phyloP scores from a whole-genome alignment of 805 yeast species.

The Yamadazyma philogaea region DNA sequence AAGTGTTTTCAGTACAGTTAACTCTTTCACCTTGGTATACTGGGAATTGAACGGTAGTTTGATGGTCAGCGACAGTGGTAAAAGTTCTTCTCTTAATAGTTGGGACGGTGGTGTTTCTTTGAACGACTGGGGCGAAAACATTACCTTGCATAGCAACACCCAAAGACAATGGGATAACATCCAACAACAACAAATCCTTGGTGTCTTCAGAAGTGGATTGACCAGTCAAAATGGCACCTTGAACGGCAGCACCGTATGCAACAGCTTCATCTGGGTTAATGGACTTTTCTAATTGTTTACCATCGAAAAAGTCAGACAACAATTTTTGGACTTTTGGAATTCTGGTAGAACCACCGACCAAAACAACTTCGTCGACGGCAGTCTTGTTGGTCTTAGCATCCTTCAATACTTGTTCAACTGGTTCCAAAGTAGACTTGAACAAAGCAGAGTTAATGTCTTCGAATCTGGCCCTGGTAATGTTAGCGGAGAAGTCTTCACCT shows the following conservation, averaged over 20 bases:
- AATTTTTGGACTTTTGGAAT: conserved; percentile 50
- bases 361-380: conserved; percentile 46
- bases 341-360: conserved; percentile 53
- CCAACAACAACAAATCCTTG: conserved; percentile 49
- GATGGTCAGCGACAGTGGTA: conserved; percentile 52
- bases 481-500: conserved; percentile 49
- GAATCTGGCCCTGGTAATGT: conserved; percentile 50
- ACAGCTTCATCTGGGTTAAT: conserved; percentile 52
- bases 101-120: conserved; percentile 52
- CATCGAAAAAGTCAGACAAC: conserved; percentile 49
- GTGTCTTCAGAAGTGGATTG: conserved; percentile 49
- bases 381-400: conserved; percentile 43
- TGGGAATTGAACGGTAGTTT: conserved; percentile 50
- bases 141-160: conserved; percentile 53
- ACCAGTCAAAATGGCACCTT: conserved; percentile 51
- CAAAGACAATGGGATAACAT: conserved; percentile 49
- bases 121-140: conserved; percentile 49
- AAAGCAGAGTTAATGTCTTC: conserved; percentile 49
- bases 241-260: conserved; percentile 51
- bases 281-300: conserved; percentile 48
- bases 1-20: conserved; percentile 49
- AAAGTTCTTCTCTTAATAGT: conserved; percentile 50
- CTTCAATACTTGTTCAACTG: conserved; percentile 49
- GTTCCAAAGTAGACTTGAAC: conserved; percentile 49
- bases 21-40: conserved; percentile 53